Evolutionary conservation across 257 asterid species (phyloP), one percentile per base, ranked within the genome.

Genomic region (Lycium barbarum): DNA sequence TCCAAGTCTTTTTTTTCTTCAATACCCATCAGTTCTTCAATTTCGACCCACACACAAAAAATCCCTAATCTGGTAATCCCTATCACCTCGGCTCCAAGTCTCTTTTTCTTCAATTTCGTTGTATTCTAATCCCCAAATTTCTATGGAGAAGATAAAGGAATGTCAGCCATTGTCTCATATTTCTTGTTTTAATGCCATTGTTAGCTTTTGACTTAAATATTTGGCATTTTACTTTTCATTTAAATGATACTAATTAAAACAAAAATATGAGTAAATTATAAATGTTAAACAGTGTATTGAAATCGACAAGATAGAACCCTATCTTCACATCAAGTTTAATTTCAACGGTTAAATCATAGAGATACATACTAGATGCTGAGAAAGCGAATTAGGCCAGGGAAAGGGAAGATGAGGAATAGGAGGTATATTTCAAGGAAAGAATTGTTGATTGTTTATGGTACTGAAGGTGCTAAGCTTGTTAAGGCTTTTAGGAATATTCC

Each of bases 401-500:
- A 93, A 86, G 99, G 98, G 13, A 93, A 93, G 86, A 93, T 92
- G 97, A 89, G 97, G 2, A 94, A 95, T 63, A 87, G 98, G 1
- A 84, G 98, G 1, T 93, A 91, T 86, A 84, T 95, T 81, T 91
- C 97, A 2, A 86, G 95, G 72, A 94, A 95, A 35, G 98, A 98
- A 0, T 98, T 98, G 0, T 87, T 95, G 15, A 18, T 95, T 9
- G 98, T 95, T 5, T 95, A 93, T 45, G 96, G 98, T 14, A 93
- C 92, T 1, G 98, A 95, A 73, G 98, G 97, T 2, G 91, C 98
- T 0, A 95, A 94, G 89, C 86, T 95, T 1, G 96, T 91, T 0
- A 94, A 92, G 91, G 96, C 98, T 9, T 95, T 95, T 88, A 88
- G 98, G 59, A 94, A 95, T 85, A 88, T 95, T 9, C 94, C 98